Base-by-base conservation (phyloP, 805 yeast species). In the Zygosaccharomyces bailii region DNA sequence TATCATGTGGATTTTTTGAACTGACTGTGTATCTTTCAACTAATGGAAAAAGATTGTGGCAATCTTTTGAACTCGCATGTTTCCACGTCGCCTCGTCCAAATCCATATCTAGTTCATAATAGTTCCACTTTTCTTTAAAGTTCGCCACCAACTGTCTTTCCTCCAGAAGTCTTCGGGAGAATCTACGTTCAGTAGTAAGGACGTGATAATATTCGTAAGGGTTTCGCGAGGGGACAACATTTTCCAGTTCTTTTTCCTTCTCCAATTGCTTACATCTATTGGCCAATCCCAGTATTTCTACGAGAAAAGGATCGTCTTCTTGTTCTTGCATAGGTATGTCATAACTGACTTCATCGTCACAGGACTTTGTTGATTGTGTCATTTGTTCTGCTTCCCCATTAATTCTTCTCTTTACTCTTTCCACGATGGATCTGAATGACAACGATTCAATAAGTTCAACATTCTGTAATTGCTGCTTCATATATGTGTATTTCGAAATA, bases 21-120 rank as follows among this genome's bases (percentile, higher is more conserved):
- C 74, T 74, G 14, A 79, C 76, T 0, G 98, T 91, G 61, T 87
- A 91, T 63, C 86, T 82, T 64, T 91, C 99, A 30, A 91, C 97
- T 53, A 91, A 67, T 7, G 96, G 96, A 68, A 93, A 91, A 20
- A 91, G 68, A 61, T 91, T 88, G 21, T 82, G 67, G 19, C 78
- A 77, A 20, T 70, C 65, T 35, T 70, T 61, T 1, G 74, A 66
- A 31, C 58, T 65, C 51, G 76, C 73, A 27, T 59, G 59, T 27
- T 61, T 60, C 53, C 60, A 55, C 2, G 56, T 53, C 3, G 49
- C 46, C 6, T 55, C 52, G 39, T 49, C 54, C 25, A 57, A 35
- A 13, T 49, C 45, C 32, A 60, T 57, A 21, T 64, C 58, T 61
- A 76, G 70, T 1, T 62, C 64, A 17, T 68, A 65, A 52, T 76